These are phyloP conservation scores for Platanthera guangdongensis DNA, from an alignment of 106 monocot species.

Conservation along the genomic window DNA sequence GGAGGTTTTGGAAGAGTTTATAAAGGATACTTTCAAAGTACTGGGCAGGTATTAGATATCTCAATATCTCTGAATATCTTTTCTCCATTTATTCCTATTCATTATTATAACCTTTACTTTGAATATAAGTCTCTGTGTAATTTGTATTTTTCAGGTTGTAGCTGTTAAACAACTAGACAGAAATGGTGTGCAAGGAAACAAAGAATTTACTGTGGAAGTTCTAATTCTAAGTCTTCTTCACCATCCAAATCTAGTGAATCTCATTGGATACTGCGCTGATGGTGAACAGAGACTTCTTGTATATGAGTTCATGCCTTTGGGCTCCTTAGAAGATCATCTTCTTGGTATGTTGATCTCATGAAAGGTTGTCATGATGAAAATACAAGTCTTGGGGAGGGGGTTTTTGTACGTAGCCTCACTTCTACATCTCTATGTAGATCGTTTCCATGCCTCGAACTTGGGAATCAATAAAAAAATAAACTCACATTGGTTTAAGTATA, in stretches of 20 bases:
- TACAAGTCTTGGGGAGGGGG: too few relatives aligned
- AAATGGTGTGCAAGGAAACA: slow-evolving; percentile 7
- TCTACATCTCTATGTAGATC: too few relatives aligned
- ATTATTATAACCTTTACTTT: background rate
- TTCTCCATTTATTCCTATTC: background rate
- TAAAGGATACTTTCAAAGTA: slow-evolving; percentile 25
- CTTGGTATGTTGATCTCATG: background rate
- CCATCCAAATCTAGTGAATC: slow-evolving; percentile 12
- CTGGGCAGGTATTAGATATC: slow-evolving; percentile 19
- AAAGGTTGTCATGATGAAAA: too few relatives aligned
- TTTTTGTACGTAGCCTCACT: too few relatives aligned
- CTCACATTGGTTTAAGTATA: too few relatives aligned
- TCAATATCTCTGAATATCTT: background rate
- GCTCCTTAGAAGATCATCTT: slow-evolving; percentile 5
- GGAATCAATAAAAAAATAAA: too few relatives aligned
- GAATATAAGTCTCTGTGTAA: background rate
- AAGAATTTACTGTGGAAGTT: slow-evolving; percentile 6
- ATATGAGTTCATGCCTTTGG: slow-evolving; percentile 8
- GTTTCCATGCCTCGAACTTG: too few relatives aligned
- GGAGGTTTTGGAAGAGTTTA: slow-evolving; percentile 42
- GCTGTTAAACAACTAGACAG: slow-evolving; percentile 11
- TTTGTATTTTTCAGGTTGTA: slow-evolving; percentile 1
- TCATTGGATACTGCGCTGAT: slow-evolving; percentile 11
- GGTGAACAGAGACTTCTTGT: slow-evolving; percentile 9
- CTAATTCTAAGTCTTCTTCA: slow-evolving; percentile 7